Conservation (phyloP, 2,329 filamentous ascomycete species). For the Ambrosiella xylebori region DNA sequence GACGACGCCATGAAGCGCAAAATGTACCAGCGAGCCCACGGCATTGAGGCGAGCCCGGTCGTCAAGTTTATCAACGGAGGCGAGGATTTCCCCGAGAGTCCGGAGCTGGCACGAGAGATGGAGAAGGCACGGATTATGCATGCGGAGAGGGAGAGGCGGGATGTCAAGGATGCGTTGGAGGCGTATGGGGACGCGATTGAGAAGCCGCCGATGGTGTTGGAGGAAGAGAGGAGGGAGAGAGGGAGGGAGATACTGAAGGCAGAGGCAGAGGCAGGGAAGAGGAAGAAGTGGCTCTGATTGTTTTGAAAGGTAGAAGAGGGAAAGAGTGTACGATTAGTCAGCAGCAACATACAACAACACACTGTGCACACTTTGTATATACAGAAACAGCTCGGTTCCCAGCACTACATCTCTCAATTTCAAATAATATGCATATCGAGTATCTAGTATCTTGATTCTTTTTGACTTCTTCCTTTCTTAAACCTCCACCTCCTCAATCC, state of each 20-base stretch:
- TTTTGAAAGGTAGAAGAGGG: constrained; percentile 1
- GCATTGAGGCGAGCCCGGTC: constrained; percentile 45
- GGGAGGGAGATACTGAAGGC: neutral
- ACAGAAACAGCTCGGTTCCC: neutral
- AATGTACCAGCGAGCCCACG: constrained; percentile 74
- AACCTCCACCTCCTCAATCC: constrained; percentile 57
- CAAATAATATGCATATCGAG: neutral
- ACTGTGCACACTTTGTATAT: neutral
- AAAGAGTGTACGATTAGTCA: neutral
- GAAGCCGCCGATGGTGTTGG: neutral
- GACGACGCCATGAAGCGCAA: constrained; percentile 80
- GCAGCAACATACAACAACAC: neutral
- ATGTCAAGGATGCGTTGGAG: constrained; percentile 1
- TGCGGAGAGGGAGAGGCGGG: constrained; percentile 21
- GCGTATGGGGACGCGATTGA: constrained; percentile 1
- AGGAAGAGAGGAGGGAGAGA: neutral
- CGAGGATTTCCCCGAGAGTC: neutral
- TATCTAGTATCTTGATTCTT: constrained; percentile 4
- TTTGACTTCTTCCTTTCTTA: constrained; percentile 19
- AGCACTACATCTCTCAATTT: neutral
- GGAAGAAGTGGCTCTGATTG: constrained; percentile 12
- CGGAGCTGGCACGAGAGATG: neutral
- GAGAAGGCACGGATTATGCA: constrained; percentile 15
- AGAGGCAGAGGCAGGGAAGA: neutral
- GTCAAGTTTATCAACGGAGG: constrained; percentile 24